Evolutionary conservation across 768 basidiomycete species (phyloP).

Genomic region (Trametes sanguinea): DNA sequence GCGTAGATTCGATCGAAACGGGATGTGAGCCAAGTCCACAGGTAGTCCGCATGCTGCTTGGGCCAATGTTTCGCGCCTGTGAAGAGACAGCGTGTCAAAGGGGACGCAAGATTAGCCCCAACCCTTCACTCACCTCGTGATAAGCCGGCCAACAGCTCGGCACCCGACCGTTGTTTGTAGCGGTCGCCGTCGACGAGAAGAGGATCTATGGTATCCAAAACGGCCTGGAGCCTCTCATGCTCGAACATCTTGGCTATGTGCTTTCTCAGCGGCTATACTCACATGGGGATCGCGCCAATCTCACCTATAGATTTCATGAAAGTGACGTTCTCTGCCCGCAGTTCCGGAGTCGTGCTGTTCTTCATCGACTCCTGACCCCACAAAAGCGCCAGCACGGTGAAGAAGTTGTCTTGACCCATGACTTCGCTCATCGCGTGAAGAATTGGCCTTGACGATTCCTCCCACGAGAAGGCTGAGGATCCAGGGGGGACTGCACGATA

Average conservation of each 20-base stretch:
- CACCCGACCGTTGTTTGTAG: constrained; percentile 83
- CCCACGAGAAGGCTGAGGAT: constrained; percentile 51
- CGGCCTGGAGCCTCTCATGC: constrained; percentile 49
- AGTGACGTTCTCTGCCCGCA: constrained; percentile 54
- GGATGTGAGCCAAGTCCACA: constrained; percentile 75
- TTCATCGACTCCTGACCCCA: constrained; percentile 84
- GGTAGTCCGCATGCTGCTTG: constrained; percentile 44
- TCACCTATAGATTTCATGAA: constrained; percentile 54
- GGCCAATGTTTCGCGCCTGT: constrained; percentile 87
- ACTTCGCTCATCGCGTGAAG: constrained; percentile 54
- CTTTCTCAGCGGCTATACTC: constrained; percentile 11
- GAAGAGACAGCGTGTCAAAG: not conserved
- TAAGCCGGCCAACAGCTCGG: constrained; percentile 72
- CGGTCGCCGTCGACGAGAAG: constrained; percentile 68
- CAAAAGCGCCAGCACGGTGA: constrained; percentile 57
- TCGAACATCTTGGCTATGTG: constrained; percentile 67
- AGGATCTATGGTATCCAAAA: constrained; percentile 59
- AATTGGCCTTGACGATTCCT: constrained; percentile 48
- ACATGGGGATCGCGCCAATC: constrained; percentile 9
- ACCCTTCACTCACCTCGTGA: constrained; percentile 56
- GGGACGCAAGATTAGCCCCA: constrained; percentile 10
- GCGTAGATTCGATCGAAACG: constrained; percentile 64
- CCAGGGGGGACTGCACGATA: constrained; percentile 48
- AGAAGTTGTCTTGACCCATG: constrained; percentile 55
- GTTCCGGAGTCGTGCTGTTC: constrained; percentile 50